These are phyloP conservation scores for Cercospora beticola DNA, from an alignment of 2,329 filamentous ascomycete species.

Conservation along the genomic window DNA sequence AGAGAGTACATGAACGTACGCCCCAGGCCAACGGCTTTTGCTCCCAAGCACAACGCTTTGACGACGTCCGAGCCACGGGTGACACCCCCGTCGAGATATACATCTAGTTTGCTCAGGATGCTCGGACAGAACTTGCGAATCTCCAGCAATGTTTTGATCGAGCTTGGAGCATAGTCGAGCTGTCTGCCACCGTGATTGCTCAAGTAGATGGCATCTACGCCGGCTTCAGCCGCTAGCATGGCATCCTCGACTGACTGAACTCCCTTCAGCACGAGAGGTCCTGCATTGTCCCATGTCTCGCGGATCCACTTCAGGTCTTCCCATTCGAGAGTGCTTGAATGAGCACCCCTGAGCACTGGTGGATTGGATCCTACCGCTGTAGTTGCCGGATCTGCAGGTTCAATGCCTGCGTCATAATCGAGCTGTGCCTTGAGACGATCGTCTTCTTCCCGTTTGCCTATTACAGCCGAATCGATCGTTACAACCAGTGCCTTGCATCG, in stretches of 20 bases:
- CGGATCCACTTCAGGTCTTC: conserved; percentile 13
- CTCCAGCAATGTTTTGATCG: conserved; percentile 73
- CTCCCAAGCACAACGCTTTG: conserved; percentile 42
- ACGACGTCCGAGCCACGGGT: conserved; percentile 40
- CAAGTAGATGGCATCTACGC: conserved; percentile 42
- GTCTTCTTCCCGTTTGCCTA: conserved; percentile 26
- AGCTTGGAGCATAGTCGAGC: conserved; percentile 57
- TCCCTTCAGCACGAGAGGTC: conserved; percentile 32
- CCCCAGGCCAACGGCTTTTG: conserved; percentile 47
- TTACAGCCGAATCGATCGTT: conserved; percentile 36
- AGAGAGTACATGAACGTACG: conserved; percentile 52
- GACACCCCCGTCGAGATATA: conserved; percentile 44
- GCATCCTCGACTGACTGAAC: conserved; percentile 44
- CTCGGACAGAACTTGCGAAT: conserved; percentile 59
- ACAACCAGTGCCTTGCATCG: conserved; percentile 36
- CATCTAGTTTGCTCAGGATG: conserved; percentile 43
- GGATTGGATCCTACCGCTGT: background rate
- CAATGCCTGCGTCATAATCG: conserved; percentile 39
- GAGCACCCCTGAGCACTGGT: background rate
- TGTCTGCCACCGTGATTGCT: conserved; percentile 46
- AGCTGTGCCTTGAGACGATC: conserved; percentile 41
- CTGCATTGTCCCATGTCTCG: conserved; percentile 1
- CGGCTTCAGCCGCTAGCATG: conserved; percentile 39
- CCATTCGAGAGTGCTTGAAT: conserved; percentile 41
- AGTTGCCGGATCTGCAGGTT: background rate